These are phyloP conservation scores for Xylaria polymorpha DNA, from an alignment of 2,329 filamentous ascomycete species.

Conservation along the genomic window DNA sequence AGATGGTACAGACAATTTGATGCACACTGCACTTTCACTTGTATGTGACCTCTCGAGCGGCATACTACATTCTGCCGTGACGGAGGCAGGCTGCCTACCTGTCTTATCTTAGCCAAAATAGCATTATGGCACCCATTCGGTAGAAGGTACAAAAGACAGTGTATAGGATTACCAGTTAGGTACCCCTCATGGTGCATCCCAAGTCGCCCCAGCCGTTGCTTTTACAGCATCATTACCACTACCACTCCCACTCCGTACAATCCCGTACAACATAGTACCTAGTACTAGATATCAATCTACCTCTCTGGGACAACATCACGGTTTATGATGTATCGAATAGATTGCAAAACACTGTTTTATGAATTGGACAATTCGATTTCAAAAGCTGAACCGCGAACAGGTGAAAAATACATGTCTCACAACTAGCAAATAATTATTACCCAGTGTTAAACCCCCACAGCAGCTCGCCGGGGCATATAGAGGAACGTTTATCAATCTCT, in stretches of 20 bases:
- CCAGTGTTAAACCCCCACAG: neutral
- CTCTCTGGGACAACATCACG: too few species aligned
- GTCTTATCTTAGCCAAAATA: too few species aligned
- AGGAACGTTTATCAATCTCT: neutral
- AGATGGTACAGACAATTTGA: neutral
- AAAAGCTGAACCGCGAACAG: neutral
- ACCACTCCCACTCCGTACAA: too few species aligned
- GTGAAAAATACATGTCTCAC: neutral
- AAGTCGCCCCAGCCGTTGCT: too few species aligned
- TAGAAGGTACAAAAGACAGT: neutral
- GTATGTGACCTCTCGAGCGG: neutral
- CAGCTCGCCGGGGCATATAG: neutral
- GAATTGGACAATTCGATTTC: neutral
- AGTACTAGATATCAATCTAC: too few species aligned
- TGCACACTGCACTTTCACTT: neutral
- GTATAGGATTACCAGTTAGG: neutral
- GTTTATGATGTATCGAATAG: neutral
- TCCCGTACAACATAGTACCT: neutral
- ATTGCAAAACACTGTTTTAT: too few species aligned
- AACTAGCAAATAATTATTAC: too few species aligned
- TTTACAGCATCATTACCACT: neutral
- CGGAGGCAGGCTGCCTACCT: neutral
- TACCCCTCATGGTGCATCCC: neutral
- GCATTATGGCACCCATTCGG: neutral
- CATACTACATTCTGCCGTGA: neutral